Evolutionary conservation across 306 rosid species (phyloP).

Genomic region (Pachyrhizus erosus): DNA sequence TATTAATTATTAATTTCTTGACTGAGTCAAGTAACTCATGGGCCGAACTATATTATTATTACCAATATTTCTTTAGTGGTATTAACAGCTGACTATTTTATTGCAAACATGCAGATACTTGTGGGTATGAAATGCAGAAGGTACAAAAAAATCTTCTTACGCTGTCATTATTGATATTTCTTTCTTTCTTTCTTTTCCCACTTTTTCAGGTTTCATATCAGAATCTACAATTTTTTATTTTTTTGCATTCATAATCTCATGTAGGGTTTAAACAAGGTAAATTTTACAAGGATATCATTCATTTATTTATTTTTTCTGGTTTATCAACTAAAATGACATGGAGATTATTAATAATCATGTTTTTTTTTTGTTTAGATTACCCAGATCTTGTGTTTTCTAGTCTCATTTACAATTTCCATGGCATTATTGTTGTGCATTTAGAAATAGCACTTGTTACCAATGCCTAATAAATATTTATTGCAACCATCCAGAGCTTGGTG

Average conservation of each 20-base stretch:
- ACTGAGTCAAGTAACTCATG: conserved; percentile 7
- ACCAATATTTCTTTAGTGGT: conserved; percentile 31
- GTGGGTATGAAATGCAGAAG: conserved; percentile 84
- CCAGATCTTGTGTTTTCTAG: not conserved
- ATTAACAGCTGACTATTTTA: conserved; percentile 40
- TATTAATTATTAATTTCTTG: conserved; percentile 21
- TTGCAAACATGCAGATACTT: conserved; percentile 68
- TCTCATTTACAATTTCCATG: conserved; percentile 29
- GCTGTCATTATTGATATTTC: not conserved
- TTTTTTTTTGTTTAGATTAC: not conserved
- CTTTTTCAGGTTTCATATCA: not conserved
- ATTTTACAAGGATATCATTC: not conserved
- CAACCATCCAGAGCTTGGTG: conserved; percentile 70
- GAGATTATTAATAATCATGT: not conserved
- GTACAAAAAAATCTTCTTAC: conserved; percentile 50
- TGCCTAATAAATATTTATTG: conserved; percentile 25
- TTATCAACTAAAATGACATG: not conserved
- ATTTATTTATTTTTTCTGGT: conserved; percentile 14
- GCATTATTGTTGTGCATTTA: conserved; percentile 26
- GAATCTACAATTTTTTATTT: not conserved
- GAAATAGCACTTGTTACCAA: conserved; percentile 19
- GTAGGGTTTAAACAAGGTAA: conserved; percentile 18
- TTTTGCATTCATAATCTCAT: conserved; percentile 5
- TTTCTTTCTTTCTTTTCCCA: conserved; percentile 15
- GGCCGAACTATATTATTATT: conserved; percentile 18